Evolutionary conservation across 202 grass and related monocot species (phyloP).

Genomic region (Bolboschoenoplectus hybrid): DNA sequence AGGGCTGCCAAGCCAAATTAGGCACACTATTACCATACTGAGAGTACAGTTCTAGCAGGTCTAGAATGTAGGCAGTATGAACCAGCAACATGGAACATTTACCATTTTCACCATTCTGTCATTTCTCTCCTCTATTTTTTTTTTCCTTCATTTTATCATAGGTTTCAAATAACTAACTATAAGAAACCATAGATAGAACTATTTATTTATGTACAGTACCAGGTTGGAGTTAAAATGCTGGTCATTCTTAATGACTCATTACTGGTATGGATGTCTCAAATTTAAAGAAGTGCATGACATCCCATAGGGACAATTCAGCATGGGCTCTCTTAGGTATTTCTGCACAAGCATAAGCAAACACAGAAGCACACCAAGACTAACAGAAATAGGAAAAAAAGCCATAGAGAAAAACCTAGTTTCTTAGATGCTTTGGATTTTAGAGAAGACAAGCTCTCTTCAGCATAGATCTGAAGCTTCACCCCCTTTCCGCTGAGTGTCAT

Average conservation of each 20-base stretch:
- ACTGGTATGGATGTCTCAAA: not conserved
- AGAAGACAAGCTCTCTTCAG: constrained; percentile 73
- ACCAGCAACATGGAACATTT: constrained; percentile 13
- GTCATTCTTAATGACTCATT: not conserved
- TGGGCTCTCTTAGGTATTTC: not conserved
- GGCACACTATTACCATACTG: constrained; percentile 27
- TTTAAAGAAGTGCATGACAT: not conserved
- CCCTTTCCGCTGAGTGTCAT: constrained; percentile 87
- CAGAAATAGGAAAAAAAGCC: constrained; percentile 32
- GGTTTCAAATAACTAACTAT: constrained; percentile 14
- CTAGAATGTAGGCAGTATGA: constrained; percentile 27
- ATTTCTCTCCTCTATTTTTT: not conserved
- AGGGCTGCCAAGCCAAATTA: not conserved
- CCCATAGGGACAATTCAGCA: not conserved
- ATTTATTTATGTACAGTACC: not conserved
- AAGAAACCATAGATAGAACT: constrained; percentile 17
- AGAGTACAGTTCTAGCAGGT: not conserved
- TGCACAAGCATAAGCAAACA: constrained; percentile 26
- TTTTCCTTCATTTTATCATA: not conserved
- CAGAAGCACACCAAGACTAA: constrained; percentile 31
- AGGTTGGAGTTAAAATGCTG: not conserved
- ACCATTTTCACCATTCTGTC: not conserved
- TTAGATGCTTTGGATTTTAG: constrained; percentile 90
- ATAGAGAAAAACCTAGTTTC: constrained; percentile 71
- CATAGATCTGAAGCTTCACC: constrained; percentile 72